These are phyloP conservation scores for Boletus patriciae DNA, from an alignment of 768 basidiomycete genomes.

Conservation along the genomic window DNA sequence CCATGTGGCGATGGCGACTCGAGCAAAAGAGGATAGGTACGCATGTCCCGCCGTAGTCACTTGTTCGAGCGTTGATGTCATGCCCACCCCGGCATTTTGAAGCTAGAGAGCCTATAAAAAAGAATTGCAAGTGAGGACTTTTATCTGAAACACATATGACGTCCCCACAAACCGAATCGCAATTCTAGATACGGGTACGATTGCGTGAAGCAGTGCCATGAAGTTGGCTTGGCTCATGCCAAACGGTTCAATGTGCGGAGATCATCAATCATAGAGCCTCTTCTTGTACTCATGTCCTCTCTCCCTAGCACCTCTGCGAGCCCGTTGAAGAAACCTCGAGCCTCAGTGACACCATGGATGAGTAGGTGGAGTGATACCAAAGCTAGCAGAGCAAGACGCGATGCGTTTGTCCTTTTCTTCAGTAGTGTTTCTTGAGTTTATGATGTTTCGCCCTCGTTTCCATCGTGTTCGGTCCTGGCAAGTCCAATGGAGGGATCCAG, in stretches of 20 bases:
- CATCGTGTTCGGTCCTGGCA: no score
- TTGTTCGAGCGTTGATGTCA: neutral
- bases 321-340: neutral
- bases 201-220: neutral
- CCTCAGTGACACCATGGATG: no score
- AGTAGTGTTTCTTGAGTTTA: no score
- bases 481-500: no score
- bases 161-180: neutral
- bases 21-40: neutral
- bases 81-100: neutral
- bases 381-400: no score
- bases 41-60: neutral
- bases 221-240: neutral
- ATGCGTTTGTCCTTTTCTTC: no score
- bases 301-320: neutral
- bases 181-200: conserved; percentile 3
- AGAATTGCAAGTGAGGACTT: conserved; percentile 5
- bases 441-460: no score
- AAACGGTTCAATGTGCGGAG: conserved; percentile 1
- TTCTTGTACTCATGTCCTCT: neutral
- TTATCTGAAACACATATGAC: no score
- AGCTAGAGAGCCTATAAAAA: neutral
- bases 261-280: neutral
- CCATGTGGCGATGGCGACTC: conserved; percentile 4
- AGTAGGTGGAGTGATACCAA: no score